Percentiles rank a stretch among this genome's conserved stretches.
Conservation (phyloP, 768 basidiomycete genomes). For the Tricholomella constricta region DNA sequence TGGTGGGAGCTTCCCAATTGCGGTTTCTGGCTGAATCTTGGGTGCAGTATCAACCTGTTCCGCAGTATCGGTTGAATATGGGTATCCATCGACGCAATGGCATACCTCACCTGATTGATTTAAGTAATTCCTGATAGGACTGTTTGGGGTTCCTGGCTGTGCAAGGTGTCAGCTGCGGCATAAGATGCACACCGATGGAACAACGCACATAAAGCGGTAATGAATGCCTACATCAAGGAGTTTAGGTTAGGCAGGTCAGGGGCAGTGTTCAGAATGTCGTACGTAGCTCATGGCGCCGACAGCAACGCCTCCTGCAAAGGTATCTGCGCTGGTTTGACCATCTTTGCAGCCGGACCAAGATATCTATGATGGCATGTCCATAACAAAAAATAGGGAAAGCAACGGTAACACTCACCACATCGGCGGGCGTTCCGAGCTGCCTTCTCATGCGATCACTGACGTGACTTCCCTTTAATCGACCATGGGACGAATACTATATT, state of each 20-base stretch:
- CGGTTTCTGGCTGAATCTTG: constrained; percentile 68
- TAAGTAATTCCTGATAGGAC: constrained; percentile 65
- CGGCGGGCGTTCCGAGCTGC: constrained; percentile 64
- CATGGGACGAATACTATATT: constrained; percentile 59
- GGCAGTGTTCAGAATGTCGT: constrained; percentile 23
- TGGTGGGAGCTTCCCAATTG: constrained; percentile 75
- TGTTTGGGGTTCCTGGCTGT: constrained; percentile 54
- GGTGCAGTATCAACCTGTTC: constrained; percentile 52
- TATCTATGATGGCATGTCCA: constrained; percentile 43
- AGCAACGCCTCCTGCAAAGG: constrained; percentile 59
- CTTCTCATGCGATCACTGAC: constrained; percentile 32
- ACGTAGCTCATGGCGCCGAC: constrained; percentile 84
- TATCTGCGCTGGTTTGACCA: constrained; percentile 73
- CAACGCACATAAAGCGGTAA: constrained; percentile 47
- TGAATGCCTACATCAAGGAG: constrained; percentile 54
- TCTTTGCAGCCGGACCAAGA: constrained; percentile 75
- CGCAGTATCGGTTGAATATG: neutral
- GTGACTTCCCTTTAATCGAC: constrained; percentile 49
- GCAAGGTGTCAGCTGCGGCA: neutral
- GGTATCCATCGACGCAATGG: neutral
- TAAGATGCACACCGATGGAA: neutral
- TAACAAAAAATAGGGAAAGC: neutral
- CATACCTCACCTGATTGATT: constrained; percentile 50
- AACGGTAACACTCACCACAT: constrained; percentile 49
- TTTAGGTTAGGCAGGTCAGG: neutral